These are phyloP conservation scores for Penicillium lividum DNA, from an alignment of 495 filamentous ascomycete species.

Conservation along the genomic window DNA sequence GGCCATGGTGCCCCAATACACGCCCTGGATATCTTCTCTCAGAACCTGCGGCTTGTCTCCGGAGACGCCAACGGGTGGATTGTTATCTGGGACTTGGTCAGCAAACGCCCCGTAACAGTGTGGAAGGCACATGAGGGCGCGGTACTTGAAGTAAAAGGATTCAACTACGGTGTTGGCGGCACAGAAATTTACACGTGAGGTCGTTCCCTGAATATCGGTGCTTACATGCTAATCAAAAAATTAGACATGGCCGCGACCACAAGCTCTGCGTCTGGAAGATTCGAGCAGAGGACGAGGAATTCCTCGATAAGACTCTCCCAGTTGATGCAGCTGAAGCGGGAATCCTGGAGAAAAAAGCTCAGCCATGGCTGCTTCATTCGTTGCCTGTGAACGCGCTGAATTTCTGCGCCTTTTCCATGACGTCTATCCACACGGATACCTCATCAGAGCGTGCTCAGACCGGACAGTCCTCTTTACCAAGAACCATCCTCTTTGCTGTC, in stretches of 20 bases:
- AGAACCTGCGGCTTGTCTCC: slow-evolving; percentile 76
- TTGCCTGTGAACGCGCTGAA: slow-evolving; percentile 90
- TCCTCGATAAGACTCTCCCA: slow-evolving; percentile 69
- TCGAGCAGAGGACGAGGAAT: slow-evolving; percentile 50
- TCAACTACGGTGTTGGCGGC: slow-evolving; percentile 42
- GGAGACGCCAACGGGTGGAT: slow-evolving; percentile 91
- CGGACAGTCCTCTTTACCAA: slow-evolving; percentile 1
- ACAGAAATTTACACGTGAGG: slow-evolving; percentile 70
- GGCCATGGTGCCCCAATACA: slow-evolving; percentile 86
- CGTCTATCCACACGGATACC: slow-evolving; percentile 17
- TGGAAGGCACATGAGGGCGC: slow-evolving; percentile 85
- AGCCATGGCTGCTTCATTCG: slow-evolving; percentile 84
- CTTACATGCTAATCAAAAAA: slow-evolving; percentile 5
- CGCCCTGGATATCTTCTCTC: slow-evolving; percentile 66
- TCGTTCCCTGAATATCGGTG: not conserved
- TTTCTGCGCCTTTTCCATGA: slow-evolving; percentile 84
- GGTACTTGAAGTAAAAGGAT: slow-evolving; percentile 73
- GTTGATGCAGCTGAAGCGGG: slow-evolving; percentile 47
- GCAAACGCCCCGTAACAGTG: slow-evolving; percentile 77
- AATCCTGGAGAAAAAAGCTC: slow-evolving; percentile 30
- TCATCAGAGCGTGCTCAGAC: not conserved
- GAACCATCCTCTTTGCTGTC: slow-evolving; percentile 64
- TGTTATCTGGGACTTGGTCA: slow-evolving; percentile 80
- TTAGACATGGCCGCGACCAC: slow-evolving; percentile 87
- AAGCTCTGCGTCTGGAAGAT: slow-evolving; percentile 85